These are phyloP conservation scores for Tritrichomonas foetus DNA, from an alignment of 208 protist genomes.

Conservation along the genomic window DNA sequence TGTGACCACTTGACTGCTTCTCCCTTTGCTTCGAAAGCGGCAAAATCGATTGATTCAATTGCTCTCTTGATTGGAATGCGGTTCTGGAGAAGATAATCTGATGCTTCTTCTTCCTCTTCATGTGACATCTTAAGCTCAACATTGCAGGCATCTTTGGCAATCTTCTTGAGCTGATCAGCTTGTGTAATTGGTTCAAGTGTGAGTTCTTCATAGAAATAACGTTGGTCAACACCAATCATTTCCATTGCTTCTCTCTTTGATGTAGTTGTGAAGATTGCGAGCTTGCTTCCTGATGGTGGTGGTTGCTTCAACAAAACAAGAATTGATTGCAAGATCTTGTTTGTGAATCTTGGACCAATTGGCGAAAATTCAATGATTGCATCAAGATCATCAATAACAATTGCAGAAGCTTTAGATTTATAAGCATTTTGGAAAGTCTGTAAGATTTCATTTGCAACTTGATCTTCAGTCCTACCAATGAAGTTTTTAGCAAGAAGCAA, in stretches of 20 bases:
- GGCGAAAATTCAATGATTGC: constrained; percentile 78
- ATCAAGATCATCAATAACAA: constrained; percentile 96
- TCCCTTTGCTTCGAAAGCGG: background rate
- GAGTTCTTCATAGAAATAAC: constrained; percentile 31
- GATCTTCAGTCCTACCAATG: constrained; percentile 35
- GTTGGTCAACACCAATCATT: background rate
- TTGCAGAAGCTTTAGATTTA: constrained; percentile 81
- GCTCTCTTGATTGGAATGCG: background rate
- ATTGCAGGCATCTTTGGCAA: background rate
- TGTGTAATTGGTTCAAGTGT: background rate
- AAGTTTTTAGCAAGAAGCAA: constrained; percentile 74
- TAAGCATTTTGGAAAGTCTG: constrained; percentile 94
- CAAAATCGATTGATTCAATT: background rate
- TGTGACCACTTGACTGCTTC: background rate
- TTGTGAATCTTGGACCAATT: constrained; percentile 94
- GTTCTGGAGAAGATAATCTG: background rate
- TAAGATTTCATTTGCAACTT: constrained; percentile 43
- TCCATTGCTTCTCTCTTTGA: background rate
- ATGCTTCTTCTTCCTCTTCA: background rate
- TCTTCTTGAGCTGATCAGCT: background rate
- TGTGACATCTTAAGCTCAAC: background rate
- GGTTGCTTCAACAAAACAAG: background rate
- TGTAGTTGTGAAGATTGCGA: background rate
- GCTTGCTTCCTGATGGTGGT: background rate
- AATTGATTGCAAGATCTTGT: constrained; percentile 78